Evolutionary conservation across 208 protist genomes (phyloP).

Genomic region (Dictyostelium gargantuum): DNA sequence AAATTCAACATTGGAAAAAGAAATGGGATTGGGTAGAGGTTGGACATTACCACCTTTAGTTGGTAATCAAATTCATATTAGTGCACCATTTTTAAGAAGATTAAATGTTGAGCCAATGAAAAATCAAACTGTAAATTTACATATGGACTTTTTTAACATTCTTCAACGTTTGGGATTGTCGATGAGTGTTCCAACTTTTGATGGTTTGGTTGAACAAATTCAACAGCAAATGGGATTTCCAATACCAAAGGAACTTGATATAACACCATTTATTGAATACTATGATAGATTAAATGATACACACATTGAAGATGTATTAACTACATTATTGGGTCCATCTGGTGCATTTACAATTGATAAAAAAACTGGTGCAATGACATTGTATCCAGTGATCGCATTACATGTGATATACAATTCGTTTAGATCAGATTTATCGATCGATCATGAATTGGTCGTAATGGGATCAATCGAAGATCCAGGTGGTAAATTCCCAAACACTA

Average conservation of each 20-base stretch:
- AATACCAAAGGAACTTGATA: background rate
- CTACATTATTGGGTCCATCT: background rate
- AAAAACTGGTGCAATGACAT: background rate
- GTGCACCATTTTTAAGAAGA: conserved; percentile 82
- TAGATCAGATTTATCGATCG: background rate
- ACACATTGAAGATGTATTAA: background rate
- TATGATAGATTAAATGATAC: background rate
- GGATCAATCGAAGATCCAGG: conserved; percentile 83
- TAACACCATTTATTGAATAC: background rate
- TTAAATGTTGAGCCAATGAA: background rate
- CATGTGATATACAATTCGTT: background rate
- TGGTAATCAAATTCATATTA: conserved; percentile 89
- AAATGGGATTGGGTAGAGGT: conserved; percentile 87
- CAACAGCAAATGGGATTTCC: background rate
- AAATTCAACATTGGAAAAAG: conserved; percentile 42
- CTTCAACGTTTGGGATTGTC: background rate
- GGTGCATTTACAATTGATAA: background rate
- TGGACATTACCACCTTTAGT: conserved; percentile 89
- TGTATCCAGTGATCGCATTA: conserved; percentile 50
- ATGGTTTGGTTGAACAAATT: background rate
- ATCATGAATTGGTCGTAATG: conserved; percentile 73
- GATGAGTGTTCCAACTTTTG: background rate
- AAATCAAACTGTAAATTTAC: conserved; percentile 5
- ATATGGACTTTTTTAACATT: conserved; percentile 35
- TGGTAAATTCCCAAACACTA: conserved; percentile 91